Evolutionary conservation across 2,329 filamentous ascomycete genomes (phyloP), one percentile per base, ranked within the genome.

Genomic region (Monosporascus ibericus): DNA sequence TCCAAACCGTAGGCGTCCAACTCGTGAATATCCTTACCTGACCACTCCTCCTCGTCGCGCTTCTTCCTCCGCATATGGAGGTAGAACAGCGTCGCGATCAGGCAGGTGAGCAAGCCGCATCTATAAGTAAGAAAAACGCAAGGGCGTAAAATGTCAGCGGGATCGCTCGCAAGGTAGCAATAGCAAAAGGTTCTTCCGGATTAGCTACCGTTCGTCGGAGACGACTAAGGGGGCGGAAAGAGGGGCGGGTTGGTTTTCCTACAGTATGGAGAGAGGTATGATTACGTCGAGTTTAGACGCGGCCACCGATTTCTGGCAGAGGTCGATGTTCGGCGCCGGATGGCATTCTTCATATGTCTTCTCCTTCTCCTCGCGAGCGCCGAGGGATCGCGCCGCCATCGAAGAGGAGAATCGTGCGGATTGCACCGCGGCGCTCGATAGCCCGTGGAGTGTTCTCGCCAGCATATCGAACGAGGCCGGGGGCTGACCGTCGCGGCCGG

Each of bases 1-100:
- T 48, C 58, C 22, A 66, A 44, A 27, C 65, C 65, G 54, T 67
- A 67, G 49, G 65, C 65, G 17, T 66, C 65, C 36, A 67, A 58
- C 48, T 67, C 65, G 37, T 66, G 63, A 50, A 60, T 61, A 52
- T 59, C 60, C 59, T 66, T 66, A 40, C 59, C 15, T 11, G 14
- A 57, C 60, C 63, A 66, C 42, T 67, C 65, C 22, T 44, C 40
- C 52, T 59, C 50, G 52, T 67, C 65, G 18, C 36, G 51, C 18
- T 58, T 56, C 48, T 63, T 52, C 27, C 59, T 58, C 17, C 63
- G 56, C 20, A 64, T n/a, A 50, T 67, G 63, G 8, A 67, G 47
- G 34, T 59, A 53, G n/a, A 53, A 48, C 15, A 67, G 61, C 5
- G 56, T 51, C 1, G 20, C 44, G 36, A 60, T 6, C 6, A 60